Base-by-base conservation (phyloP, 2,329 filamentous ascomycete species). In the Rugonectria rugulosa region DNA sequence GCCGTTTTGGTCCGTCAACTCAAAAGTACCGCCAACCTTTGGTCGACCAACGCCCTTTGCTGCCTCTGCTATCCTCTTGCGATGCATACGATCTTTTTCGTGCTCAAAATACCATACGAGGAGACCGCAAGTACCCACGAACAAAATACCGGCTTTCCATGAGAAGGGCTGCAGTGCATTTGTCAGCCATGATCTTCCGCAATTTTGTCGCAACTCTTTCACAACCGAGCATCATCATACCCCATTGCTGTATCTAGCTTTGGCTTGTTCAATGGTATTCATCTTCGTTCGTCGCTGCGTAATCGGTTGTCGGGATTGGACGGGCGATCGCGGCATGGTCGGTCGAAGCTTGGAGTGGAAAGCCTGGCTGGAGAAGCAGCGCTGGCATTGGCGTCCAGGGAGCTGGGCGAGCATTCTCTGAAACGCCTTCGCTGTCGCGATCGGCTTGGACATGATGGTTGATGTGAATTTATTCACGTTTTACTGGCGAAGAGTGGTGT, bases 31-130 rank as follows among this genome's bases (percentile, higher is more conserved):
- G 51, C 95, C 95, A 48, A 99, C 93, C 79, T 96, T 96, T 27
- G 95, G 95, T 71, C 86, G 88, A 1, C 95, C 95, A 6, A 97
- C 88, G 10, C 94, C 93, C 78, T 99, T 99, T 63, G 89, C 90
- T 66, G 94, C 90, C 71, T 98, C 93, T 7, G 92, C 92, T 65
- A 97, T 86, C 53, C 92, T 85, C 79, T 93, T 90, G 60, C 93
- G 86, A 72, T 95, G 88, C 86, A 99, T 88, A 69, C 95, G 88
- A 67, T 86, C 86, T 80, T 98, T 98, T 75, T 99, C 95, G 68
- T 88, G 86, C 69, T 93, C 91, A 76, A 99, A 98, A 74, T 98
- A 99, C 76, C 91, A 85, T 57, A 92, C 87, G 68, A 99, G 81
- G 23, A 86, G 88, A 11, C 79, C 87, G 65, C 91, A 92, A 3